These are phyloP conservation scores for Irpex sp. DNA, from an alignment of 1,284 basidiomycete genomes.

Conservation along the genomic window DNA sequence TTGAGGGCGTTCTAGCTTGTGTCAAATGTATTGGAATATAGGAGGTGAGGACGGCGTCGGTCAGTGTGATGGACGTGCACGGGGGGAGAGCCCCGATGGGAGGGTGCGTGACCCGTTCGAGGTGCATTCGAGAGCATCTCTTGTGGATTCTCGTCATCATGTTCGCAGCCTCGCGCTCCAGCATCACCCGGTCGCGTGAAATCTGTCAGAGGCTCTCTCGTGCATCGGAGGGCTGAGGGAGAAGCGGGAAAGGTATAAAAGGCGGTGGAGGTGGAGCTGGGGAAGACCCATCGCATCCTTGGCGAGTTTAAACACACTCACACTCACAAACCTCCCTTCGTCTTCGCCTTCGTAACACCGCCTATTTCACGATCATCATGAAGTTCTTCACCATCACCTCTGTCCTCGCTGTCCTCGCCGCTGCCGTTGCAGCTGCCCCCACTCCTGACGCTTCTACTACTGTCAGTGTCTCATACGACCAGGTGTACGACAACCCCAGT, in stretches of 20 bases:
- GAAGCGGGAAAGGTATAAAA: background rate
- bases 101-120: background rate
- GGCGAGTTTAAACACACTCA: background rate
- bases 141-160: background rate
- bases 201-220: background rate
- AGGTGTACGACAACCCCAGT: slow-evolving; percentile 34
- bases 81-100: no score
- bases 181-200: background rate
- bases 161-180: background rate
- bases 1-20: background rate
- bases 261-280: background rate
- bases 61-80: background rate
- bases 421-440: slow-evolving; percentile 10
- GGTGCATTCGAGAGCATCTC: background rate
- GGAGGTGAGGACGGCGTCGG: background rate
- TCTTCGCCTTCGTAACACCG: background rate
- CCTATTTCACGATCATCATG: slow-evolving; percentile 11
- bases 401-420: slow-evolving; percentile 14
- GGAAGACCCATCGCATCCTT: background rate
- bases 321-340: background rate
- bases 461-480: slow-evolving; percentile 35
- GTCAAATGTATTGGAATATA: background rate
- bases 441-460: slow-evolving; percentile 24
- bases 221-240: background rate
- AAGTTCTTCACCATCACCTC: slow-evolving; percentile 17